Base-by-base conservation (phyloP, 169 alveolate genomes). In the Eimeria sp. region DNA sequence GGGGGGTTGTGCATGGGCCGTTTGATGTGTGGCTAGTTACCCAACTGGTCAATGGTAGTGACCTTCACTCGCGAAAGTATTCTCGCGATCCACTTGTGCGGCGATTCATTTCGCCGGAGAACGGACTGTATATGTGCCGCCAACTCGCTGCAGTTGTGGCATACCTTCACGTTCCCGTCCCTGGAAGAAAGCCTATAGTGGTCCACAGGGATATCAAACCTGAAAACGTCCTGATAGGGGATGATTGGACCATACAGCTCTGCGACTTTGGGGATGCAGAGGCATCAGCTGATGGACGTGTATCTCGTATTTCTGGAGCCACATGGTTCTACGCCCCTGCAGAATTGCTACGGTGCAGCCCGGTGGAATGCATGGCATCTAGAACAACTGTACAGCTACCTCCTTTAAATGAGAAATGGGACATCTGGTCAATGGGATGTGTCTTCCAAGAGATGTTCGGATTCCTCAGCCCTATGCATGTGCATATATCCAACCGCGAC, bases 281-380 rank as follows among this genome's bases (percentile, higher is more conserved):
- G 91, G 99, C 98, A 58, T 96, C 98, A 45, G 97, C 97, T n/a
- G 97, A 97, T 83, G 99, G 98, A 34, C 94, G 92, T 51, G 97
- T 97, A 51, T 97, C 98, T 5, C 96, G 97, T 75, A 96, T 98
- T 5, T 97, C 98, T 2, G 99, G 99, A 9, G 99, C 99, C 73
- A 98, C 99, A 1, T 98, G 99, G 99, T 97, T 98, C 58, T 98
- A 98, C 95, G 99, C 99, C 43, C 99, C 99, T 14, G 98, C 99
- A 1, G 99, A 98, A 90, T 92, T 98, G 65, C 91, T 98, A 88
- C 92, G 92, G 47, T 97, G 97, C 75, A 97, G 97, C 78, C 98
- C 99, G 1, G 96, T 98, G 65, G 95, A 89, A 88, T 82, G 63
- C 49, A 88, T 72, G 89, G 89, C 82, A 5, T 82, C 80, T 40